Conservation (phyloP, 2,329 filamentous ascomycete species). For the Zalaria obscura region DNA sequence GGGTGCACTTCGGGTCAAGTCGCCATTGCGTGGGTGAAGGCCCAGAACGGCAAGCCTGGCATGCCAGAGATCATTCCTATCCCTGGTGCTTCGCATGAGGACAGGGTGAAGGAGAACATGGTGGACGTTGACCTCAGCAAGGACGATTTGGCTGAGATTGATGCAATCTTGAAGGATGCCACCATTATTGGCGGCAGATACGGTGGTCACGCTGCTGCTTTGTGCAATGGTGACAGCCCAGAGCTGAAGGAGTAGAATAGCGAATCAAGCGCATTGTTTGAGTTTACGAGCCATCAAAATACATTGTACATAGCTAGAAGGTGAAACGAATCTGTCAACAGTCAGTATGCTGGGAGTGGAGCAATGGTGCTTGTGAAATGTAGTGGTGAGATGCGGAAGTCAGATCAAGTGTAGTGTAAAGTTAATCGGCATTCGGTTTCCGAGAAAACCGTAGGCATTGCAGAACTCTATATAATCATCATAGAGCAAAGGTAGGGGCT, state of each 20-base stretch:
- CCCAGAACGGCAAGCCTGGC: conserved; percentile 26
- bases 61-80: conserved; percentile 30
- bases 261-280: not conserved
- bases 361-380: too few relatives aligned
- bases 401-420: conserved; percentile 36
- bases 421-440: conserved; percentile 28
- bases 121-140: conserved; percentile 26
- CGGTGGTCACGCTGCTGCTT: conserved; percentile 7
- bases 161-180: conserved; percentile 34
- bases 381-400: conserved; percentile 6
- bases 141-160: conserved; percentile 37
- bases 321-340: too few relatives aligned
- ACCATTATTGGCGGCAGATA: conserved; percentile 29
- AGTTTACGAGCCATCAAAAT: too few relatives aligned
- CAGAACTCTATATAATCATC: conserved; percentile 36
- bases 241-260: conserved; percentile 7
- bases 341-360: too few relatives aligned
- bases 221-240: conserved; percentile 15
- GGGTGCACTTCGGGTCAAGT: conserved; percentile 32
- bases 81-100: conserved; percentile 23
- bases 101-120: conserved; percentile 26
- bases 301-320: too few relatives aligned
- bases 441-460: conserved; percentile 30
- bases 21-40: conserved; percentile 34
- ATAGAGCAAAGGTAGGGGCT: conserved; percentile 5